These are phyloP conservation scores for Gymnopilus junonius DNA, from an alignment of 768 basidiomycete genomes.

Conservation along the genomic window DNA sequence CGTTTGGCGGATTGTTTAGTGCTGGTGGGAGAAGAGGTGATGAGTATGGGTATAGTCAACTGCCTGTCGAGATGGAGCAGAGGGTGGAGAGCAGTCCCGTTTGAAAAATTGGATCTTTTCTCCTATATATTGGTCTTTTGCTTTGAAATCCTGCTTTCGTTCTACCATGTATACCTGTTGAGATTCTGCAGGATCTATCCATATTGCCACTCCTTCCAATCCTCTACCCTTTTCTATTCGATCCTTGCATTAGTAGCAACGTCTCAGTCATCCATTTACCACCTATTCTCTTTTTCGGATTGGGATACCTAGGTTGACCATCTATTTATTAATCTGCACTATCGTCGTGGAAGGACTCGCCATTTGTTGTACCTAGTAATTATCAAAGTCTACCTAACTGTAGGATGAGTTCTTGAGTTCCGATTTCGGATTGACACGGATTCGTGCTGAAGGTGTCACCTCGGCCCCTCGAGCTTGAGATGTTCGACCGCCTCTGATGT, in stretches of 20 bases:
- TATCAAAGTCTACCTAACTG: background rate
- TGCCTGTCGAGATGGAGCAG: slow-evolving; percentile 70
- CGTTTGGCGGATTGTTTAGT: slow-evolving; percentile 44
- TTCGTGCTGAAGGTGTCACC: background rate
- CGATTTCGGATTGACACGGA: background rate
- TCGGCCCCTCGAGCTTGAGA: background rate
- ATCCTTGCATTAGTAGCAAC: background rate
- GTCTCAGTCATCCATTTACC: background rate
- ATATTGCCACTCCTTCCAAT: background rate
- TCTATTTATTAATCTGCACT: background rate
- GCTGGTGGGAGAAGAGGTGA: slow-evolving; percentile 34
- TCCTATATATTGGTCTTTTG: background rate
- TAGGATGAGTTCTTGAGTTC: background rate
- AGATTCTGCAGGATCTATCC: too few species aligned
- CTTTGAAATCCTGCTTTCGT: background rate
- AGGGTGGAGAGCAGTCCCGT: slow-evolving; percentile 13
- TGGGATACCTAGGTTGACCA: background rate
- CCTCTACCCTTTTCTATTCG: background rate
- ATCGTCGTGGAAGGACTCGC: background rate
- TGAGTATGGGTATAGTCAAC: slow-evolving; percentile 63
- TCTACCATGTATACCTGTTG: background rate
- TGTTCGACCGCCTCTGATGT: background rate
- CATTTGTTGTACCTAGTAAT: background rate
- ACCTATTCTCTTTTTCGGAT: background rate
- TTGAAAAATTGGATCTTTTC: background rate